Evolutionary conservation across 2,329 filamentous ascomycete species (phyloP).

Genomic region (Fusarium sp.): DNA sequence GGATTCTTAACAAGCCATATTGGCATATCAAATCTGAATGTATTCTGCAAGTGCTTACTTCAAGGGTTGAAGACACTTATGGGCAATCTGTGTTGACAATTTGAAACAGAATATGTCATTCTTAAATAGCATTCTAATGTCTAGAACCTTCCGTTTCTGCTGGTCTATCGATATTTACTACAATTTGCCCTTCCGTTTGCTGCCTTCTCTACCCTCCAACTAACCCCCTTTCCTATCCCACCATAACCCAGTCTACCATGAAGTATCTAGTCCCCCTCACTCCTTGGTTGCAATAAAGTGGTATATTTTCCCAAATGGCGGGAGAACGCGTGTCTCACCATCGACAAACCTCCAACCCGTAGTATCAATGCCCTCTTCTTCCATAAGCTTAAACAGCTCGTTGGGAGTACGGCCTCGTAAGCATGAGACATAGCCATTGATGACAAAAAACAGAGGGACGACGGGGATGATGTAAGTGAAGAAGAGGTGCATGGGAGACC

Average conservation of each 20-base stretch:
- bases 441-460: slow-evolving; percentile 35
- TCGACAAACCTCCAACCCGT: slow-evolving; percentile 30
- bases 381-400: slow-evolving; percentile 33
- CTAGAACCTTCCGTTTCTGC: neutral
- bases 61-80: rapidly evolving
- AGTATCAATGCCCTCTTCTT: slow-evolving; percentile 30
- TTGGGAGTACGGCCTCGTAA: slow-evolving; percentile 25
- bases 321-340: slow-evolving; percentile 33
- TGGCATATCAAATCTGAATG: neutral
- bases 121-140: neutral
- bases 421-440: slow-evolving; percentile 38
- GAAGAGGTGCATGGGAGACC: slow-evolving; percentile 36
- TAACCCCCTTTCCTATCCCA: neutral
- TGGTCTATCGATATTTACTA: neutral
- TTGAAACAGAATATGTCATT: neutral
- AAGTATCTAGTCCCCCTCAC: neutral
- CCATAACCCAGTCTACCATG: neutral
- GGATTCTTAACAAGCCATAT: neutral
- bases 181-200: neutral
- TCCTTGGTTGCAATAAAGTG: slow-evolving; percentile 35
- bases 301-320: slow-evolving; percentile 36
- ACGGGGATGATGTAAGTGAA: slow-evolving; percentile 37
- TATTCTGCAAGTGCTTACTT: too few species aligned
- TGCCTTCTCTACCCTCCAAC: neutral
- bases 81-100: rapidly evolving